Base-by-base conservation (phyloP, 352 stramenopile species). In the Pythium volutum region DNA sequence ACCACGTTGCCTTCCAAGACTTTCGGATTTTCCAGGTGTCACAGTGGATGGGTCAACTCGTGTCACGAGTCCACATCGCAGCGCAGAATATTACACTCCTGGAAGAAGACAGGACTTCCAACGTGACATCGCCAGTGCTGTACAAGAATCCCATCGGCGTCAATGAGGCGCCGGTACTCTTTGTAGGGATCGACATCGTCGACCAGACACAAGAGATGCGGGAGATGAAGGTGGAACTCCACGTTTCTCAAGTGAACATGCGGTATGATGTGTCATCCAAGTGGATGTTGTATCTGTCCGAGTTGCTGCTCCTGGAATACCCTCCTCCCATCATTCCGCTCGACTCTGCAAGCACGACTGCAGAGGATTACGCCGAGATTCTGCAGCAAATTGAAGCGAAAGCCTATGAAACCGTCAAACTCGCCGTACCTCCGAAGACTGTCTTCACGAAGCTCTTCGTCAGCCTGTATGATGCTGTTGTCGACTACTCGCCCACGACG, bases 361-460 rank as follows among this genome's bases (percentile, higher is more conserved):
- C 73, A 38, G 77, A 79, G 10, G 84, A 91, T 29, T 78, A 75
- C 42, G 57, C 65, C 3, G 72, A 79, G 31, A 52, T 92, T 15
- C 67, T 72, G 8, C 34, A 51, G 25, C 29, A 64, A 77, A 59
- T 70, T 55, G 3, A 66, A 82, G 0, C 59, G 63, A 27, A 43
- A 0, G 60, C 67, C 2, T 86, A 85, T 41, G 74, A 91, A 29
- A 69, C 71, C 1, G 77, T 94, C 22, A 82, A 77, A 23, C 66
- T 95, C 14, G 85, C 84, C 5, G 75, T 83, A 5, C 73, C 84
- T 0, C 71, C 76, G 4, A 94, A 93, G 60, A 93, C 84, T 8
- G 76, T 94, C 7, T 96, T 96, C 55, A 96, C 87, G 11, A 96
- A 96, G 67, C 75, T 96, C 1, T 89, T 90, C 38, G 75, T 96